A percentile compares a stretch with the other conserved stretches of the same genome.
Evolutionary conservation across 2,329 filamentous ascomycete genomes (phyloP).

Genomic region (Trichoderma sp.): DNA sequence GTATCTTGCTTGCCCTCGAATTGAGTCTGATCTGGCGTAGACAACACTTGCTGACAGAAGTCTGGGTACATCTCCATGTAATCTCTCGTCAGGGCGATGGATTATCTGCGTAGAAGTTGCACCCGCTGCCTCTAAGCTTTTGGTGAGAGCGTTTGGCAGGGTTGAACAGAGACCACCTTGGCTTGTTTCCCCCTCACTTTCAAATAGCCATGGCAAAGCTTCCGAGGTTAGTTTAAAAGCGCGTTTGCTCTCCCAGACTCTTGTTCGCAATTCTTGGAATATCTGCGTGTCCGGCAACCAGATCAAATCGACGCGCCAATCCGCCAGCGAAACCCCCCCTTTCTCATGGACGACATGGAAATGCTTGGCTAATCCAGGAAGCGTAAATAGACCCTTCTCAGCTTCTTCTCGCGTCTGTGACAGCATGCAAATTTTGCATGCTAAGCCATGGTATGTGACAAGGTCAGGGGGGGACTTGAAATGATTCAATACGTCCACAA

Average conservation of each 20-base stretch:
- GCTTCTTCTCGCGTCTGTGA: conserved; percentile 39
- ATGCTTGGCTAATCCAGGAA: conserved; percentile 63
- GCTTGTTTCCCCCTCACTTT: conserved; percentile 7
- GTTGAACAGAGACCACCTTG: background rate
- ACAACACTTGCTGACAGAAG: conserved; percentile 38
- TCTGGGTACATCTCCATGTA: conserved; percentile 29
- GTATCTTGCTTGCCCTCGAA: background rate
- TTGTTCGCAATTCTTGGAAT: conserved; percentile 38
- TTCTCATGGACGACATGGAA: conserved; percentile 53
- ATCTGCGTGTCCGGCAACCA: conserved; percentile 43
- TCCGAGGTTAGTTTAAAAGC: conserved; percentile 44
- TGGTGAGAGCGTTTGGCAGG: background rate
- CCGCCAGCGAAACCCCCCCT: conserved; percentile 33
- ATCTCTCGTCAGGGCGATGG: background rate
- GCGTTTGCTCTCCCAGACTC: conserved; percentile 39
- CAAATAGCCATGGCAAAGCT: conserved; percentile 45
- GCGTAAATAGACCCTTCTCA: conserved; percentile 52
- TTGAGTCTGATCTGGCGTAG: conserved; percentile 37
- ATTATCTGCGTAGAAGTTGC: background rate
- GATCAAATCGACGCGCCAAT: conserved; percentile 56
- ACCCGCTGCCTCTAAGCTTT: background rate
- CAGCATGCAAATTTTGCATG: conserved; percentile 59
- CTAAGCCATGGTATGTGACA: conserved; percentile 54
- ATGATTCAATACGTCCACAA: conserved; percentile 62
- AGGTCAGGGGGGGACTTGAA: conserved; percentile 61